A percentile compares a stretch with the other conserved stretches of the same genome.
These are phyloP conservation scores for Solanum commersonii DNA, from an alignment of 257 asterid species.

Conservation along the genomic window DNA sequence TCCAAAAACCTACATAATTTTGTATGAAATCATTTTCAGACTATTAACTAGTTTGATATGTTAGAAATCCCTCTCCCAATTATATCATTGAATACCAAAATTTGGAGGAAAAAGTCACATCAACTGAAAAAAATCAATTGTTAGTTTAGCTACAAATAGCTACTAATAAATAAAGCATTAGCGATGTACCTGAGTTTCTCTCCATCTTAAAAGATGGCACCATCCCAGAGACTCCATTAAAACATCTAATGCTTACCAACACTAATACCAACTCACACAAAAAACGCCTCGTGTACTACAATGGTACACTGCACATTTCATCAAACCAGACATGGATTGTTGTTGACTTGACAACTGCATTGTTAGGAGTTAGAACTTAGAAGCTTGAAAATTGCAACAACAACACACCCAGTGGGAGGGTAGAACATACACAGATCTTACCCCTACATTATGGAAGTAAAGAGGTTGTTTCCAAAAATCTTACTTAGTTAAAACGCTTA, in stretches of 20 bases:
- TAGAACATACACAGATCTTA: not conserved
- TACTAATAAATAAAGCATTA: not conserved
- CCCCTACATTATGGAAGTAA: not conserved
- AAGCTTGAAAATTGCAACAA: not conserved
- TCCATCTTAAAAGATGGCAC: not conserved
- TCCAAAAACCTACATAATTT: not conserved
- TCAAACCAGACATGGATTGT: not conserved
- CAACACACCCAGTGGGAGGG: not conserved
- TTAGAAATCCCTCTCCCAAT: not conserved
- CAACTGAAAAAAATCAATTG: not conserved
- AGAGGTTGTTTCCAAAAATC: not conserved
- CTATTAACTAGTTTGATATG: not conserved
- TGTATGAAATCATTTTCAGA: not conserved
- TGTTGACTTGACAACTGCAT: not conserved
- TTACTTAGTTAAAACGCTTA: not conserved
- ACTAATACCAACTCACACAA: not conserved
- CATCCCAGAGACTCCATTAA: not conserved
- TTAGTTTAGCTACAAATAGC: too few species aligned
- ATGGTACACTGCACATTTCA: not conserved
- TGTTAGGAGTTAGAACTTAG: not conserved
- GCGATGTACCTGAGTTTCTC: not conserved
- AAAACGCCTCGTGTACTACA: not conserved
- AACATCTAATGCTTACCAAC: not conserved
- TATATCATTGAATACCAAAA: not conserved
- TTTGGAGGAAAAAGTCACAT: not conserved